Conservation (phyloP, 371 early-diverging fungal genomes). For the Lichtheimia ornata region DNA sequence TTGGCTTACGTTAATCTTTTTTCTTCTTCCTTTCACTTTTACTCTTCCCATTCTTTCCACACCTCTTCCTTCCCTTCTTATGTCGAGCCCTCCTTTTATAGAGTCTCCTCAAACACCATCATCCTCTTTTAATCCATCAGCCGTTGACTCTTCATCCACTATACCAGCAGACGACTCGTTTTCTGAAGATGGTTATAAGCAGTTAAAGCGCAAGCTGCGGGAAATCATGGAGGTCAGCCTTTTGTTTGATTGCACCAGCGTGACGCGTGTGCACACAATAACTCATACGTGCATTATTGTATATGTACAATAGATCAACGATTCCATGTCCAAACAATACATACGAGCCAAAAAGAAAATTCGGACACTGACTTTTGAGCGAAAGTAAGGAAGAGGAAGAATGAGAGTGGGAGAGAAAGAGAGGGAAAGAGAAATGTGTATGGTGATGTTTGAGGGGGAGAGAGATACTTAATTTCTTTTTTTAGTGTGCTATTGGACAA, state of each 20-base stretch:
- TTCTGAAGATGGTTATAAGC: constrained; percentile 54
- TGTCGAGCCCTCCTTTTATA: constrained; percentile 2
- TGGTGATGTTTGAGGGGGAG: no score
- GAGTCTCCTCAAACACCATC: background rate
- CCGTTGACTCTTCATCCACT: background rate
- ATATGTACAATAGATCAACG: constrained; percentile 48
- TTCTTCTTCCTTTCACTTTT: constrained; percentile 1
- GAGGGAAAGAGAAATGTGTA: background rate
- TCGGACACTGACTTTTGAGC: constrained; percentile 49
- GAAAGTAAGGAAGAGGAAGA: constrained; percentile 48
- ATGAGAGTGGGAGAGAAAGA: background rate
- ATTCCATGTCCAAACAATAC: constrained; percentile 45
- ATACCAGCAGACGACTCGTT: constrained; percentile 5
- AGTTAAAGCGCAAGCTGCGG: constrained; percentile 56
- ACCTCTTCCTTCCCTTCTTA: background rate
- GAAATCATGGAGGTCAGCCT: constrained; percentile 51
- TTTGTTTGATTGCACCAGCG: background rate
- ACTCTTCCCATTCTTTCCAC: background rate
- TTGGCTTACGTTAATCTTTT: constrained; percentile 4
- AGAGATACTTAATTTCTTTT: constrained; percentile 7
- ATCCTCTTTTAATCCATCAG: background rate
- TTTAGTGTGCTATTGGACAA: constrained; percentile 50
- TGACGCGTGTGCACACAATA: background rate
- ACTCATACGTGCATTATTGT: background rate
- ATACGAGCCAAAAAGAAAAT: constrained; percentile 48